phyloP scores from a whole-genome alignment of 2,329 filamentous ascomycete species.

The Aspergillus neotritici region DNA sequence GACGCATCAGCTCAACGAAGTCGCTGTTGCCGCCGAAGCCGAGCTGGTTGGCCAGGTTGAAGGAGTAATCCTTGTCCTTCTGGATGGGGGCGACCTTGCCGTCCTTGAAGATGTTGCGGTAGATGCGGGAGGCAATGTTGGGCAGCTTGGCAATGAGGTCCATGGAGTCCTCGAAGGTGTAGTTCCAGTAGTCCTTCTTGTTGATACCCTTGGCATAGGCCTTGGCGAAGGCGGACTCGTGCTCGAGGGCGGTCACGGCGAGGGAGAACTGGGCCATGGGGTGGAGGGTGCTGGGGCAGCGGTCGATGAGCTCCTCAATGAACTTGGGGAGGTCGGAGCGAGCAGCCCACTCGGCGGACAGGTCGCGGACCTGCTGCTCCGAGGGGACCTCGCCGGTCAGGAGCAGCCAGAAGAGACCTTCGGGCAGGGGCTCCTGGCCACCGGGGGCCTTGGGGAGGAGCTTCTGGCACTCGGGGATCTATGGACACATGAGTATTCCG shows the following conservation, averaged over 20 bases:
- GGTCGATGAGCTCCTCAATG: constrained; percentile 98
- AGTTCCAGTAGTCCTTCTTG: constrained; percentile 99
- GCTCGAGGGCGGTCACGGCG: constrained; percentile 95
- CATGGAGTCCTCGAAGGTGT: constrained; percentile 99
- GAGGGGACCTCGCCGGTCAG: constrained; percentile 95
- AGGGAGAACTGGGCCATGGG: constrained; percentile 99
- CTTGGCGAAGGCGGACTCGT: constrained; percentile 95
- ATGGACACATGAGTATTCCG: constrained; percentile 19
- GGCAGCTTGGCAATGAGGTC: constrained; percentile 99
- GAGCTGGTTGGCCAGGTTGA: constrained; percentile 99
- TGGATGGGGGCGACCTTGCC: constrained; percentile 93
- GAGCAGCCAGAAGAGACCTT: constrained; percentile 99
- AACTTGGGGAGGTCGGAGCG: constrained; percentile 96
- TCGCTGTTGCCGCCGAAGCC: constrained; percentile 92
- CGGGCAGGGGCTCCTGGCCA: constrained; percentile 92
- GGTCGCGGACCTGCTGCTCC: constrained; percentile 96
- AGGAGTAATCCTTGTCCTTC: constrained; percentile 99
- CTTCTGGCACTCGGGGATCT: constrained; percentile 97
- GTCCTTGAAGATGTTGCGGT: constrained; percentile 99
- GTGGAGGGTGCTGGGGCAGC: constrained; percentile 97
- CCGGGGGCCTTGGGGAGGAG: constrained; percentile 94
- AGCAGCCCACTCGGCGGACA: constrained; percentile 98
- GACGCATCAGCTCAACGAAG: constrained; percentile 96
- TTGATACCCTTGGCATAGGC: constrained; percentile 98
- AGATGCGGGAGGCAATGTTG: constrained; percentile 96